Evolutionary conservation across 2,329 filamentous ascomycete species (phyloP).

Genomic region (Delphinella strobiligena): DNA sequence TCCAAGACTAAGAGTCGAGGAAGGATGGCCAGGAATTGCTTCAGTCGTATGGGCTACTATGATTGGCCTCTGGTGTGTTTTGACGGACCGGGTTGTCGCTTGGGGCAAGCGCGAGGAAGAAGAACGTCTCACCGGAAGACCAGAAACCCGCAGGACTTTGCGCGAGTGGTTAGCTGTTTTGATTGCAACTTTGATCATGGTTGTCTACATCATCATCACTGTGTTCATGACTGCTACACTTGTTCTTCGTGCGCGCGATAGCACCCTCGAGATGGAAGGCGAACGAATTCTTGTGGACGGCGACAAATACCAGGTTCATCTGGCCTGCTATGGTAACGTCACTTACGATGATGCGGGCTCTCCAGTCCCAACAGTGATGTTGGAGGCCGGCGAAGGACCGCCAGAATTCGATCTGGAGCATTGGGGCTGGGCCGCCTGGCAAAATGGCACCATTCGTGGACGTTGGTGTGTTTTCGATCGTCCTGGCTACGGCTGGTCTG

Average conservation of each 20-base stretch:
- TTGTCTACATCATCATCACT: constrained; percentile 54
- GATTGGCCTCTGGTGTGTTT: constrained; percentile 66
- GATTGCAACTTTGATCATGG: constrained; percentile 58
- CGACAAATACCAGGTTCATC: constrained; percentile 74
- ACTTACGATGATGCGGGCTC: constrained; percentile 43
- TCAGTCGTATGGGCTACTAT: constrained; percentile 74
- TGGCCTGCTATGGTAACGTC: constrained; percentile 68
- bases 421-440: constrained; percentile 63
- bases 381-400: constrained; percentile 73
- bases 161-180: constrained; percentile 76
- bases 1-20: constrained; percentile 62
- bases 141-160: constrained; percentile 71
- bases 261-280: constrained; percentile 61
- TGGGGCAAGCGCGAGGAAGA: constrained; percentile 94
- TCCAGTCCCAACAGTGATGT: constrained; percentile 63
- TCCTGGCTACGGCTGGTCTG: constrained; percentile 76
- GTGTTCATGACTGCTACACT: constrained; percentile 70
- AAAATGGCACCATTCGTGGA: constrained; percentile 62
- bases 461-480: constrained; percentile 95
- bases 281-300: constrained; percentile 69
- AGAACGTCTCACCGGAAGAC: constrained; percentile 76
- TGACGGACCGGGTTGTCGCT: constrained; percentile 69
- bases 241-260: constrained; percentile 67
- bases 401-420: constrained; percentile 69
- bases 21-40: constrained; percentile 81